Conservation (phyloP, 2,329 filamentous ascomycete genomes). For the Clonostachys byssicola region DNA sequence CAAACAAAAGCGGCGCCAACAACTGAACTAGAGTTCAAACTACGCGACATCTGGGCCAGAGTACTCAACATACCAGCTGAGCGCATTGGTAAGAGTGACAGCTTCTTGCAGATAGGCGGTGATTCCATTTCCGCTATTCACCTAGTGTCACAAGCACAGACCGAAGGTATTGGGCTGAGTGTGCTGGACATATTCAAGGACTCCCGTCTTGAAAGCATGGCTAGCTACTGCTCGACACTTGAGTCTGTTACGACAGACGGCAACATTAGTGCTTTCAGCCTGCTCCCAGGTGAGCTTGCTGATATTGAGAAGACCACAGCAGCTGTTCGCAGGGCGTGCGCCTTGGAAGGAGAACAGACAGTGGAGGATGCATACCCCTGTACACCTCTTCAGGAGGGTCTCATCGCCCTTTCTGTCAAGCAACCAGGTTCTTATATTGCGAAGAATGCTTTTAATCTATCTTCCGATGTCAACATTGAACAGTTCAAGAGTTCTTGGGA, state of each 20-base stretch:
- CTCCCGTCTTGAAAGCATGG: background rate
- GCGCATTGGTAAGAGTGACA: constrained; percentile 17
- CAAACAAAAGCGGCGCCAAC: background rate
- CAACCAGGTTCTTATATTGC: constrained; percentile 10
- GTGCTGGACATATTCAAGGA: constrained; percentile 29
- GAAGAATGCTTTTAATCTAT: constrained; percentile 7
- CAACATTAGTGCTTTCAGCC: background rate
- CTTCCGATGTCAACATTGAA: constrained; percentile 2
- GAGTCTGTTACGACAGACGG: background rate
- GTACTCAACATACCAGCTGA: constrained; percentile 9
- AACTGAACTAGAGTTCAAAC: constrained; percentile 4
- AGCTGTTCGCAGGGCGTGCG: background rate
- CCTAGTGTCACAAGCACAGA: constrained; percentile 2
- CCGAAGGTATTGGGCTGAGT: constrained; percentile 21
- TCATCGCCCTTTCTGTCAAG: constrained; percentile 23
- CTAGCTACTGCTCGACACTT: background rate
- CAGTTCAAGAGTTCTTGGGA: constrained; percentile 11
- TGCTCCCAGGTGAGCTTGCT: background rate
- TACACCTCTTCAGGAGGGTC: constrained; percentile 27
- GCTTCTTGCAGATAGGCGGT: constrained; percentile 19
- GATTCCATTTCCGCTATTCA: constrained; percentile 22
- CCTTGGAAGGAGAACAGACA: background rate
- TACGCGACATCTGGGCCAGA: constrained; percentile 16
- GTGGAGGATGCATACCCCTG: constrained; percentile 28
- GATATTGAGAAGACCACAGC: background rate